Evolutionary conservation across 2,329 filamentous ascomycete species (phyloP).

Genomic region (Phialophora verrucosa): DNA sequence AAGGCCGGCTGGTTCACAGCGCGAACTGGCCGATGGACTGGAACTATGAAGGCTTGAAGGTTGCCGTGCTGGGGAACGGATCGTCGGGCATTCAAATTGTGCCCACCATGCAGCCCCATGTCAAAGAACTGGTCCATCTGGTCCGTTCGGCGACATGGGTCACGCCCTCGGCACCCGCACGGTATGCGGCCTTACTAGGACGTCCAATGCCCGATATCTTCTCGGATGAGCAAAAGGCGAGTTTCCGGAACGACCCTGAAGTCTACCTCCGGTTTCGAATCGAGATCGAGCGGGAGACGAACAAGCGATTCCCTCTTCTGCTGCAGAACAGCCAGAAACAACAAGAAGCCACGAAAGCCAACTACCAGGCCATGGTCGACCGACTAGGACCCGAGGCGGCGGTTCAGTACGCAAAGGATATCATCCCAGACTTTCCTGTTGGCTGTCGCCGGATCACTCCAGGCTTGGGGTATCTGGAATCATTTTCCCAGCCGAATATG

Average conservation of each 20-base stretch:
- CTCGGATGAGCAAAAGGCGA: slow-evolving; percentile 32
- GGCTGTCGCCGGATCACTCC: slow-evolving; percentile 43
- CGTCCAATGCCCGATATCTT: slow-evolving; percentile 34
- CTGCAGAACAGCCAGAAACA: slow-evolving; percentile 14
- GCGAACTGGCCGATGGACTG: slow-evolving; percentile 43
- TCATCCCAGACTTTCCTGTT: slow-evolving; percentile 37
- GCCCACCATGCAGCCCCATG: slow-evolving; percentile 45
- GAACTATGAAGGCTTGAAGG: slow-evolving; percentile 38
- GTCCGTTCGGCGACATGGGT: slow-evolving; percentile 34
- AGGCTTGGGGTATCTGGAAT: slow-evolving; percentile 42
- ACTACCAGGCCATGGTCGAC: slow-evolving; percentile 31
- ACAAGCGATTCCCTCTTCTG: slow-evolving; percentile 23
- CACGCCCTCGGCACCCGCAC: slow-evolving; percentile 27
- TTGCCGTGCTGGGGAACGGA: slow-evolving; percentile 41
- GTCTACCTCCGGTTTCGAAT: slow-evolving; percentile 29
- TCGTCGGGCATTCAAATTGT: slow-evolving; percentile 42
- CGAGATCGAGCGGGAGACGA: slow-evolving; percentile 31
- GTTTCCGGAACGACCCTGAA: slow-evolving; percentile 22
- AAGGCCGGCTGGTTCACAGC: slow-evolving; percentile 45
- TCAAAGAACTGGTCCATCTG: slow-evolving; percentile 38
- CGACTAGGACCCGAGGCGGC: slow-evolving; percentile 34
- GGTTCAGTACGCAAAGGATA: background rate
- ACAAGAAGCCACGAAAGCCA: slow-evolving; percentile 20
- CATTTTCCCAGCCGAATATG: slow-evolving; percentile 39
- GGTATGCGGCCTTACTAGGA: slow-evolving; percentile 23